These are phyloP conservation scores for Ascodesmis nigricans DNA, from an alignment of 495 filamentous ascomycete species.

Conservation along the genomic window DNA sequence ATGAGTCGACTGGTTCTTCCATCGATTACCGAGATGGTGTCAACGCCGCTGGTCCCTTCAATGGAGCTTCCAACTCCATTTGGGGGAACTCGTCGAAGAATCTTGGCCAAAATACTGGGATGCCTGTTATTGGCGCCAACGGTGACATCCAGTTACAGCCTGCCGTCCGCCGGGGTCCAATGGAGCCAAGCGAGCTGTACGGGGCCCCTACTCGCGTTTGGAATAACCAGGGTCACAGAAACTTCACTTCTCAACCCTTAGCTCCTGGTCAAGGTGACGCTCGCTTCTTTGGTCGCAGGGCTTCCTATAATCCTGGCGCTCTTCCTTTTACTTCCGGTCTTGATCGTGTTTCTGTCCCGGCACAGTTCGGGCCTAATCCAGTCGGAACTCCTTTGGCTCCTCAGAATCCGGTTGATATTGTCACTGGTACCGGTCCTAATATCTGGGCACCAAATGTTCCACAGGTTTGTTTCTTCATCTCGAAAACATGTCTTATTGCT, in stretches of 20 bases:
- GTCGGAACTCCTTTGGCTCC: conserved; percentile 34
- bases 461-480: conserved; percentile 1
- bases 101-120: conserved; percentile 8
- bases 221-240: conserved; percentile 10
- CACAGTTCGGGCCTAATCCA: conserved; percentile 33
- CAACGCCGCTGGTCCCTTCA: conserved; percentile 24
- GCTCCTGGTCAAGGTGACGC: conserved; percentile 13
- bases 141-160: conserved; percentile 14
- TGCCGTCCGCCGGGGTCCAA: conserved; percentile 9
- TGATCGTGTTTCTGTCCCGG: conserved; percentile 2
- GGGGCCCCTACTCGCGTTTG: conserved; percentile 15
- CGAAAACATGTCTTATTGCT: too few species aligned
- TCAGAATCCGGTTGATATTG: not conserved
- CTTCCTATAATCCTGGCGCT: conserved; percentile 21
- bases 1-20: conserved; percentile 44
- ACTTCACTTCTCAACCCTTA: conserved; percentile 19
- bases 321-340: conserved; percentile 12
- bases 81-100: conserved; percentile 17
- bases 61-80: conserved; percentile 22
- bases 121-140: conserved; percentile 9
- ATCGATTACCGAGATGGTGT: conserved; percentile 36
- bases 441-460: conserved; percentile 2
- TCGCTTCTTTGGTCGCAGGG: conserved; percentile 21
- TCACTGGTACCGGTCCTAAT: not conserved
- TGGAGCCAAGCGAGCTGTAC: conserved; percentile 16